Evolutionary conservation across 805 yeast species (phyloP).

Genomic region (Isabelozyma pseudorhagii): DNA sequence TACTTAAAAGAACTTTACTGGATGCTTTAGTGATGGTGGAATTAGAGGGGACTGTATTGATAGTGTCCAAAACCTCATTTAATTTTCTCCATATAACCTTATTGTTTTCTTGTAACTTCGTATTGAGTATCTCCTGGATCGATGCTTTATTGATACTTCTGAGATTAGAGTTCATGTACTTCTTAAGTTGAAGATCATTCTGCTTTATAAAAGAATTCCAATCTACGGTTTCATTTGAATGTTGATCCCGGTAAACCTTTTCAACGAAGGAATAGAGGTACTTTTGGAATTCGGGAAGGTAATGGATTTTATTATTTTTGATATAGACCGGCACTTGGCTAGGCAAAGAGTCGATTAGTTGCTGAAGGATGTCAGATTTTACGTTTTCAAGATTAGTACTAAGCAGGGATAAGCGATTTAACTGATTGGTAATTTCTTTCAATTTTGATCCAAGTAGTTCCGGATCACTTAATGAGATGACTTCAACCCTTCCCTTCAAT

Average conservation of each 20-base stretch:
- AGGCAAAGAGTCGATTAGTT: conserved; percentile 22
- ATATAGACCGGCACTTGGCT: conserved; percentile 28
- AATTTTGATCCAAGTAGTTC: conserved; percentile 12
- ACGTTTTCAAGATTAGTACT: conserved; percentile 10
- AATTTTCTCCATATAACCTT: conserved; percentile 18
- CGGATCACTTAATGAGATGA: background rate
- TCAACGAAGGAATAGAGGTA: conserved; percentile 31
- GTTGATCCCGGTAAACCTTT: conserved; percentile 12
- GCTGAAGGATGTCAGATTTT: conserved; percentile 13
- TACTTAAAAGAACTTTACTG: conserved; percentile 22
- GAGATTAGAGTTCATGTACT: conserved; percentile 11
- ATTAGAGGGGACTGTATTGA: conserved; percentile 11
- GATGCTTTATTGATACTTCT: conserved; percentile 14
- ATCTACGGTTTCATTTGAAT: conserved; percentile 2
- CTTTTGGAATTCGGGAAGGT: conserved; percentile 36
- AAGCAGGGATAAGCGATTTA: conserved; percentile 10
- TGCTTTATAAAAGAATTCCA: conserved; percentile 24
- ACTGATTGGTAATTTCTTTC: conserved; percentile 11
- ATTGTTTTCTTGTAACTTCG: conserved; percentile 20
- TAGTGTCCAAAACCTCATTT: conserved; percentile 22
- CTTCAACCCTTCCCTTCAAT: conserved; percentile 7
- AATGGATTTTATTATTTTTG: conserved; percentile 32
- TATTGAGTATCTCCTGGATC: conserved; percentile 19
- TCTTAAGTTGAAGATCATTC: conserved; percentile 15
- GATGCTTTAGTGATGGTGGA: conserved; percentile 8